Percentiles rank a stretch among this genome's conserved stretches.
phyloP scores from a whole-genome alignment of 306 rosid species.

The Senna tora region DNA sequence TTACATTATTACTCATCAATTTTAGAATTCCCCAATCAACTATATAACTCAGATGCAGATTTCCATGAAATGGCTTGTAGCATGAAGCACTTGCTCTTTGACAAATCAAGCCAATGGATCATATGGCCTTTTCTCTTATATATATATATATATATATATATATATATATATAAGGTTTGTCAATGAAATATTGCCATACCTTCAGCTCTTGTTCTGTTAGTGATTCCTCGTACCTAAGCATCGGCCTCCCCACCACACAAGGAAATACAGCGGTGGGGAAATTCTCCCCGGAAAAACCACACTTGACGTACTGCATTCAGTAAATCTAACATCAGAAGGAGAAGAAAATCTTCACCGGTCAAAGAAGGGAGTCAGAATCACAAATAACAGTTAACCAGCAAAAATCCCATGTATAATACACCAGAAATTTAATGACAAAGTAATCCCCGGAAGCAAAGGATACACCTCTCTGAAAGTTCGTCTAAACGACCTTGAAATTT shows the following conservation, averaged over 20 bases:
- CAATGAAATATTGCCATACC: slow-evolving; percentile 43
- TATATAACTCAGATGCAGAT: neutral
- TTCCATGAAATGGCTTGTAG: neutral
- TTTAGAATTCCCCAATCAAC: neutral
- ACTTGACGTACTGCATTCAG: slow-evolving; percentile 83
- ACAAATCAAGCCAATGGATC: slow-evolving; percentile 18
- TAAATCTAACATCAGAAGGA: slow-evolving; percentile 1
- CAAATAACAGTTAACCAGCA: neutral
- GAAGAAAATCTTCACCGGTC: neutral
- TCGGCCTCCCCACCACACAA: slow-evolving; percentile 95
- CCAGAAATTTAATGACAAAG: neutral
- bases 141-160: too few species aligned
- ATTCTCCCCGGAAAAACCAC: slow-evolving; percentile 97
- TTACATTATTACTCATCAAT: neutral
- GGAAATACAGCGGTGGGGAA: slow-evolving; percentile 97
- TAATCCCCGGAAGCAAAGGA: neutral
- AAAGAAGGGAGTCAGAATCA: neutral
- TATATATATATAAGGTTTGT: neutral
- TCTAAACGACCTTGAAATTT: slow-evolving; percentile 8
- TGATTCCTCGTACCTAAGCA: slow-evolving; percentile 98
- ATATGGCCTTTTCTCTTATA: too few species aligned
- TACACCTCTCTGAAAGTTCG: neutral
- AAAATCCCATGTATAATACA: neutral
- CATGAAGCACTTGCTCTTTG: neutral
- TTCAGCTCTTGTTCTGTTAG: slow-evolving; percentile 84